Evolutionary conservation across 441 rosid genomes (phyloP), one percentile per base, ranked within the genome.

Genomic region (Erysimum cheiri): DNA sequence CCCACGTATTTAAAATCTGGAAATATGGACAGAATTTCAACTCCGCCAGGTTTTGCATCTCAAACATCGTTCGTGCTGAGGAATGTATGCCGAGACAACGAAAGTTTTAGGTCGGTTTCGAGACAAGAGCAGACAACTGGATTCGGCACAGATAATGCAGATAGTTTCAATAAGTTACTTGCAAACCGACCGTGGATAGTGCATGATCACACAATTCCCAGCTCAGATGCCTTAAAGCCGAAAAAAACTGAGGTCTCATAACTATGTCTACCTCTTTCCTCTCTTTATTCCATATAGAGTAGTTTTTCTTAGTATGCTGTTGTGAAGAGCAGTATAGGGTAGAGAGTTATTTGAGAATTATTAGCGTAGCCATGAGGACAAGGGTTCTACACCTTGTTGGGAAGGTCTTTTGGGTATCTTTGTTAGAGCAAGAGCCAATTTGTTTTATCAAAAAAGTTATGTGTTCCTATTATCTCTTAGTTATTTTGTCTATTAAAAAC

Each of bases 101-200:
- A 71, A 56, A 69, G 47, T 10, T 37, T 55, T 33, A 41, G 59
- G 54, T 66, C 70, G 4, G 59, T 69, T n/a, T 66, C 64, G 32
- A 58, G 54, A 43, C 76, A 46, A 64, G 73, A 82, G 50, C 62
- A 71, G 60, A 49, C 48, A 72, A 48, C 64, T 7, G 47, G 61
- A 8, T 64, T 76, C 0, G 44, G 63, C 41, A 44, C n/a, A 15
- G 9, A 44, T 44, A 47, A 59, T 70, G 75, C 9, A 15, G 70
- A 72, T 52, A 67, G 69, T 62, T 26, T 79, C 60, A 71, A 79
- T 78, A 49, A 39, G 66, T 76, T 75, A 69, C 55, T 59, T 66
- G 4, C n/a, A 56, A 67, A 54, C 31, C 76, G 84, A 33, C 92
- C 89, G 3, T 86, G 92, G 90, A 81, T 88, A 12, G 77, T 83